These are phyloP conservation scores for Penicillium freii DNA, from an alignment of 2,329 filamentous ascomycete genomes.

Conservation along the genomic window DNA sequence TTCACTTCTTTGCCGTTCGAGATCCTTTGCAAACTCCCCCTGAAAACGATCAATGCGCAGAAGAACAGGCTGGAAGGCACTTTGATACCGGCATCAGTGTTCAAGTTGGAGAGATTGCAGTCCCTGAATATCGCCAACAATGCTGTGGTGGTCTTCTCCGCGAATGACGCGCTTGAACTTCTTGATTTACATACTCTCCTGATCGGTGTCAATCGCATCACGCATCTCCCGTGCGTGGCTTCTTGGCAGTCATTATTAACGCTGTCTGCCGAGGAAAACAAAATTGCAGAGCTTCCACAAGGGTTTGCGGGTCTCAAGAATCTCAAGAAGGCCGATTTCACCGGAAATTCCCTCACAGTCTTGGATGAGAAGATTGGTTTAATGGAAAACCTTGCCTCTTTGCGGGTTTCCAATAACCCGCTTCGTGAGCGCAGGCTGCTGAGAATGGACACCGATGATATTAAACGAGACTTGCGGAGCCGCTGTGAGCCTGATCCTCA, in stretches of 20 bases:
- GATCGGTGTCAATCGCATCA: slow-evolving; percentile 77
- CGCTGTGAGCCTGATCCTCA: slow-evolving; percentile 57
- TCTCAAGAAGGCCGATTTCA: slow-evolving; percentile 76
- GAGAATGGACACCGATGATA: slow-evolving; percentile 72
- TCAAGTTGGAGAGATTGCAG: slow-evolving; percentile 64
- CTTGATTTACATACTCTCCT: slow-evolving; percentile 72
- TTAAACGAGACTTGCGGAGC: slow-evolving; percentile 70
- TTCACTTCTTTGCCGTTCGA: slow-evolving; percentile 71
- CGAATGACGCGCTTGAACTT: slow-evolving; percentile 55
- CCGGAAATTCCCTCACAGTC: slow-evolving; percentile 75
- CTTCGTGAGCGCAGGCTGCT: slow-evolving; percentile 83
- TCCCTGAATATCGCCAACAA: slow-evolving; percentile 77
- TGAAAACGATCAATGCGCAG: slow-evolving; percentile 70
- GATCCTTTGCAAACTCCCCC: slow-evolving; percentile 62
- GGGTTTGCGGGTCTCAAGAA: slow-evolving; percentile 68
- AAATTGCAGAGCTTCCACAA: slow-evolving; percentile 69
- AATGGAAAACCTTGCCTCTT: slow-evolving; percentile 73
- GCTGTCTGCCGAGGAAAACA: slow-evolving; percentile 78
- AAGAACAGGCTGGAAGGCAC: slow-evolving; percentile 76
- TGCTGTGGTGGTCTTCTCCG: slow-evolving; percentile 57
- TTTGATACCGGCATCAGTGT: slow-evolving; percentile 64
- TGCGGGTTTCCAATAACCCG: slow-evolving; percentile 85
- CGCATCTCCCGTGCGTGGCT: slow-evolving; percentile 68
- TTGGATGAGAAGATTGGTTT: slow-evolving; percentile 73
- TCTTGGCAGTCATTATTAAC: slow-evolving; percentile 71